phyloP scores from a whole-genome alignment of 345 rosid genomes.

The Brassica nigra region DNA sequence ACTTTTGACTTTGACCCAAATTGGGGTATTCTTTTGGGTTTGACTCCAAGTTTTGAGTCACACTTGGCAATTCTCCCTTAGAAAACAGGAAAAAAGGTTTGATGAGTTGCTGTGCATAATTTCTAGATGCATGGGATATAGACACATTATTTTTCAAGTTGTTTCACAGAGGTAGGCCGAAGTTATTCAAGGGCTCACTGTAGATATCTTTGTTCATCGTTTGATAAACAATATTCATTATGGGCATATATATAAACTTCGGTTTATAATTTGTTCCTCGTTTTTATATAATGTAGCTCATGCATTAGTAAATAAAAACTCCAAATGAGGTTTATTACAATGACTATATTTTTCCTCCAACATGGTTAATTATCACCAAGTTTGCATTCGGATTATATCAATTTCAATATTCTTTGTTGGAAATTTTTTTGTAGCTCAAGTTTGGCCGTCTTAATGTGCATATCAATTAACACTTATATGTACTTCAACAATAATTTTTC shows the following conservation, averaged over 20 bases:
- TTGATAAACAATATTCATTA: neutral
- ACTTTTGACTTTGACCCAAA: no score
- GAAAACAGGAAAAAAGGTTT: neutral
- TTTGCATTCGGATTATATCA: neutral
- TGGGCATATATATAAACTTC: neutral
- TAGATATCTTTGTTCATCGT: neutral
- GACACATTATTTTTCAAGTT: neutral
- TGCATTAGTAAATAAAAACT: neutral
- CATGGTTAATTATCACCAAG: neutral
- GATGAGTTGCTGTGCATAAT: neutral
- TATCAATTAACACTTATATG: neutral
- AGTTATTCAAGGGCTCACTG: neutral
- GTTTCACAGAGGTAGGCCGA: neutral
- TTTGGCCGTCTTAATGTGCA: neutral
- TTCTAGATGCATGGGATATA: neutral
- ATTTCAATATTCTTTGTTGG: neutral
- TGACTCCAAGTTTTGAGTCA: no score
- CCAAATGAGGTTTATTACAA: neutral
- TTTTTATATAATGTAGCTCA: neutral
- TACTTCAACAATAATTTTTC: neutral
- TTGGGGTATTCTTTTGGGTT: no score
- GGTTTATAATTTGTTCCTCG: neutral
- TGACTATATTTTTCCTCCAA: neutral
- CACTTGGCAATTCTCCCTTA: no score
- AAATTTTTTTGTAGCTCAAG: neutral